Percentiles rank a stretch among this genome's conserved stretches.
Evolutionary conservation across 1,139 yeast species (phyloP).

Genomic region (Blastobotrys serpentis): DNA sequence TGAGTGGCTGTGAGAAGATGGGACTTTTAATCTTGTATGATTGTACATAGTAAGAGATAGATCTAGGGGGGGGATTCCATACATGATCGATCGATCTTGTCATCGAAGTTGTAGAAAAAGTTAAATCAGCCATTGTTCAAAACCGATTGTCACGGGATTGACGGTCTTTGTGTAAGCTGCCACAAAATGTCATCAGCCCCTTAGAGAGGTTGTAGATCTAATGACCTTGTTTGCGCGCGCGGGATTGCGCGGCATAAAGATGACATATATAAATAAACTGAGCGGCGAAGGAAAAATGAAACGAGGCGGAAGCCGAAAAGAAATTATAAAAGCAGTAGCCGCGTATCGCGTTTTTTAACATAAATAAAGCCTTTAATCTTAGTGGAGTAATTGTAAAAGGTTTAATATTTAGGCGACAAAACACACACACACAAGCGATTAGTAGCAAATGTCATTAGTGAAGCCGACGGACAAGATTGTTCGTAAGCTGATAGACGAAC

Average conservation of each 20-base stretch:
- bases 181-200: constrained; percentile 1
- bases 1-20: too few species aligned
- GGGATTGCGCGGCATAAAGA: not conserved
- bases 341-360: constrained; percentile 6
- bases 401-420: too few species aligned
- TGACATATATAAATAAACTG: not conserved
- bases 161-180: not conserved
- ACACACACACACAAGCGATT: not conserved
- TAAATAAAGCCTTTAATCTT: too few species aligned
- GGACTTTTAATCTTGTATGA: too few species aligned
- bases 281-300: not conserved
- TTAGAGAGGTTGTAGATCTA: not conserved
- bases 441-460: not conserved
- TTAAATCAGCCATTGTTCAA: not conserved
- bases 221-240: constrained; percentile 1
- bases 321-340: not conserved
- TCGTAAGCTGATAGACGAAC: constrained; percentile 9
- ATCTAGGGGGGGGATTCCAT: too few species aligned
- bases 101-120: not conserved
- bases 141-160: not conserved
- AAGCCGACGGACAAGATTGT: constrained; percentile 1
- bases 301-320: not conserved
- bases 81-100: constrained; percentile 3
- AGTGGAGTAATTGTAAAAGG: too few species aligned
- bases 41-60: too few species aligned